phyloP scores from a whole-genome alignment of 2,329 filamentous ascomycete genomes.

The Xylariaceae sp. region DNA sequence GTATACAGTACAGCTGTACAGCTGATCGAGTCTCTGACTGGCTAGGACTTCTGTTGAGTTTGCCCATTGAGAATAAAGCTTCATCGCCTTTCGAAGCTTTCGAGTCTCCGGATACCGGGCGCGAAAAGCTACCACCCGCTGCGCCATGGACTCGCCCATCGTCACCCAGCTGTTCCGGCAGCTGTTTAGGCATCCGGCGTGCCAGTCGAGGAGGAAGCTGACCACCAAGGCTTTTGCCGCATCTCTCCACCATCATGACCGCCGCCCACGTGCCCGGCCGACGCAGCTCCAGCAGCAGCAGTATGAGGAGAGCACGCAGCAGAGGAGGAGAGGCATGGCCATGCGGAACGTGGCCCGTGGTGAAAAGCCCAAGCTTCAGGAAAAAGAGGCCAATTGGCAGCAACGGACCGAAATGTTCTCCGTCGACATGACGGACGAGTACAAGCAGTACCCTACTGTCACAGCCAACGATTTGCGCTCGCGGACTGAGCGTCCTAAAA shows the following conservation, averaged over 20 bases:
- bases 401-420: conserved; percentile 73
- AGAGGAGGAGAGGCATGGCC: conserved; percentile 30
- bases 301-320: conserved; percentile 20
- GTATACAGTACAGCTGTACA: too few relatives aligned
- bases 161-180: conserved; percentile 76
- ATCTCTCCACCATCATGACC: conserved; percentile 35
- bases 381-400: conserved; percentile 73
- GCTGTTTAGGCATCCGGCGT: conserved; percentile 71
- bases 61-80: too few relatives aligned
- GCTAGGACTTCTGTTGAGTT: too few relatives aligned
- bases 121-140: conserved; percentile 15
- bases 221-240: conserved; percentile 29
- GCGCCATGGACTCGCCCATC: conserved; percentile 72
- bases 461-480: conserved; percentile 72
- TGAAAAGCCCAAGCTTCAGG: conserved; percentile 15
- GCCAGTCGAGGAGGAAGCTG: conserved; percentile 47
- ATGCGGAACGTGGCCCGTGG: conserved; percentile 26
- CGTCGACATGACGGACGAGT: conserved; percentile 73
- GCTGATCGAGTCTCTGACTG: too few relatives aligned
- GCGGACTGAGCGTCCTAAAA: conserved; percentile 69
- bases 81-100: conserved; percentile 5
- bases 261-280: conserved; percentile 34
- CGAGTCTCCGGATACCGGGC: too few relatives aligned
- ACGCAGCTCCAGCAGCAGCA: conserved; percentile 30
- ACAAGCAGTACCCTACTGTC: conserved; percentile 74